Evolutionary conservation across 2,329 filamentous ascomycete species (phyloP).

Genomic region (Arachnomyces sp.): DNA sequence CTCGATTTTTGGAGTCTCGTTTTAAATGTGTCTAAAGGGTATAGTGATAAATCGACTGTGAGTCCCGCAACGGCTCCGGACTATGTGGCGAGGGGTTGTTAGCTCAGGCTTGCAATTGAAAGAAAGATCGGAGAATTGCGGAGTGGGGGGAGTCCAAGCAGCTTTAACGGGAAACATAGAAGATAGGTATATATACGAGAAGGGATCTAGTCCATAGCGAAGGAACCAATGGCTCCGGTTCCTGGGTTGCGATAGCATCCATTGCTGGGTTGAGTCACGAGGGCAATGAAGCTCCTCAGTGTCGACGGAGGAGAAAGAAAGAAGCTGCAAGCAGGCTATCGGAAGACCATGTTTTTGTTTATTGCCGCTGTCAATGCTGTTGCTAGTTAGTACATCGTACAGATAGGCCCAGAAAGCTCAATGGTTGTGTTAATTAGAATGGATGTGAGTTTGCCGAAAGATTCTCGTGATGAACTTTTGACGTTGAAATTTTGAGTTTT

Average conservation of each 20-base stretch:
- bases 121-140: background rate
- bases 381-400: no score
- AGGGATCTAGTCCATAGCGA: slow-evolving; percentile 38
- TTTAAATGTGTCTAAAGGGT: slow-evolving; percentile 96
- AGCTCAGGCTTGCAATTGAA: background rate
- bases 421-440: no score
- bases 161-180: background rate
- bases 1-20: slow-evolving; percentile 69
- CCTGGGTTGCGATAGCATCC: slow-evolving; percentile 20
- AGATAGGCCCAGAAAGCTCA: no score
- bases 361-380: no score
- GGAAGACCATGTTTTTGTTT: no score
- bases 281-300: no score
- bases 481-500: no score
- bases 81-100: slow-evolving; percentile 25
- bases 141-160: no score
- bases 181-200: slow-evolving; percentile 19
- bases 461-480: no score
- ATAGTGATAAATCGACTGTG: slow-evolving; percentile 92
- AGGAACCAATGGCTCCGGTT: slow-evolving; percentile 27
- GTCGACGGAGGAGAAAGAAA: no score
- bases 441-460: no score
- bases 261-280: slow-evolving; percentile 6
- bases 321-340: no score
- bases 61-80: slow-evolving; percentile 89